Evolutionary conservation across 1,139 yeast genomes (phyloP).

Genomic region (Eremothecium cymbalariae): DNA sequence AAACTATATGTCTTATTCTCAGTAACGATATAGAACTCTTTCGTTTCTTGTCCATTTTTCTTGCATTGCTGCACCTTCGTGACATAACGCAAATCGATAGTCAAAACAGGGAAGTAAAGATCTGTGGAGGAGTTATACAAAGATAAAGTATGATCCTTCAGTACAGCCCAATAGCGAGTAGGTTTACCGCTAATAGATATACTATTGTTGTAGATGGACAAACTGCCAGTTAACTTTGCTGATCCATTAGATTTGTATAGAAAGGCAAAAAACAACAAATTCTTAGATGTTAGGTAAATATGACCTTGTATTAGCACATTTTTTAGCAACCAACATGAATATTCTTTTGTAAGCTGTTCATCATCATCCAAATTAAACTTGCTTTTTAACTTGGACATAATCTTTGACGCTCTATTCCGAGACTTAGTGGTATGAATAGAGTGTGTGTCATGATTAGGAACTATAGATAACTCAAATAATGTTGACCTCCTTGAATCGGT

Average conservation of each 20-base stretch:
- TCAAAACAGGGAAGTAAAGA: constrained; percentile 69
- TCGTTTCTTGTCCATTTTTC: constrained; percentile 16
- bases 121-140: constrained; percentile 68
- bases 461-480: constrained; percentile 13
- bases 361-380: constrained; percentile 39
- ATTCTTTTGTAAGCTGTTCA: constrained; percentile 49
- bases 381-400: constrained; percentile 31
- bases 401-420: constrained; percentile 29
- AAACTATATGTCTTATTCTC: constrained; percentile 54
- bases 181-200: constrained; percentile 11
- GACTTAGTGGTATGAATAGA: constrained; percentile 15
- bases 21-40: constrained; percentile 45
- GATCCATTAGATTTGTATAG: constrained; percentile 35
- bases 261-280: constrained; percentile 70
- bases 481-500: constrained; percentile 11
- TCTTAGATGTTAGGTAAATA: constrained; percentile 57
- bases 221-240: constrained; percentile 29
- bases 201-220: constrained; percentile 12
- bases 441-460: constrained; percentile 12
- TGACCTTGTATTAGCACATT: constrained; percentile 86
- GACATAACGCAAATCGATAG: constrained; percentile 65
- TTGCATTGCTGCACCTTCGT: constrained; percentile 29
- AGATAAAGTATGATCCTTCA: constrained; percentile 60
- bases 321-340: constrained; percentile 69
- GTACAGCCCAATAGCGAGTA: constrained; percentile 65